Base-by-base conservation (phyloP, 2,329 filamentous ascomycete species). In the Thielaviopsis euricoi region DNA sequence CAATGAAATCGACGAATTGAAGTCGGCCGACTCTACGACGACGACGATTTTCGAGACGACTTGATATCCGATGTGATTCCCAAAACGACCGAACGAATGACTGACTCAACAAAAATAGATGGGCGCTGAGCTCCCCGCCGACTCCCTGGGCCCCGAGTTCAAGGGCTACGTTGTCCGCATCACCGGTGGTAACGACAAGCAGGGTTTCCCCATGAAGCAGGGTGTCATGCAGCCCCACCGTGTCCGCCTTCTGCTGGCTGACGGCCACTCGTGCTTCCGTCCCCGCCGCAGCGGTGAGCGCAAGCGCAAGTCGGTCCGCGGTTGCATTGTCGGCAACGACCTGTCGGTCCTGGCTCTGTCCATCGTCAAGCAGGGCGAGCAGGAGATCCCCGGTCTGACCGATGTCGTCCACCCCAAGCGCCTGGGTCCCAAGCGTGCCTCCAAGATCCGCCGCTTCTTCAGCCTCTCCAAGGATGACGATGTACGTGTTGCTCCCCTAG, bases 121-220 rank as follows among this genome's bases (percentile, higher is more conserved):
- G 88, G 88, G 88, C 71, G 82, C 85, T 70, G 88, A 96, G 80
- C 87, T 98, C 69, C 77, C 87, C 68, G 93, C 86, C 71, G 94
- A 98, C 80, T 86, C 85, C 73, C 82, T 98, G 71, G 93, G 93
- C 71, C 90, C 97, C 73, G 93, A 98, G 80, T 98, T 95, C 87
- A 96, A 96, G 83, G 93, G 93, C 76, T 98, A 98, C 82, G 85
- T 98, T 80, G 89, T 98, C 86, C 86, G 84, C 74, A 97, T 98
- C 81, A 98, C 93, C 70, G 94, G 93, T 72, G 93, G 94, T 74
- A 98, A 98, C 87, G 93, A 98, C 87, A 98, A 98, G 89, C 94
- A 98, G 83, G 93, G 93, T 81, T 98, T 98, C 85, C 93, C 93
- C 69, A 98, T 98, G 93, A 98, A 98, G 89, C 94, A 98, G 86